Percentiles rank a stretch among this genome's conserved stretches.
Evolutionary conservation across 2,329 filamentous ascomycete species (phyloP).

Genomic region (Beauveria scarabaeidicola): DNA sequence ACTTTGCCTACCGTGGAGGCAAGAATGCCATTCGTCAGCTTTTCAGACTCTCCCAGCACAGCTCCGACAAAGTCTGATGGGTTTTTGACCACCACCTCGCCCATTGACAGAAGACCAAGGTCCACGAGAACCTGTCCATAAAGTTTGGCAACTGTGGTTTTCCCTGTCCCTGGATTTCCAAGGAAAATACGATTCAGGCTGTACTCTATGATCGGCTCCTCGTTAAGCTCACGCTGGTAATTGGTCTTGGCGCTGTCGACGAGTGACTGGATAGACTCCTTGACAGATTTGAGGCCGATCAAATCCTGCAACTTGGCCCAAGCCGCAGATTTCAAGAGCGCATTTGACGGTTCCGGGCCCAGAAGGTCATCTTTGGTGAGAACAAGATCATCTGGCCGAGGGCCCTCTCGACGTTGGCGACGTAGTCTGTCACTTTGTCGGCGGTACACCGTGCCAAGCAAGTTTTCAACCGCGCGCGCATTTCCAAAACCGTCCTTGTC

Average conservation of each 20-base stretch:
- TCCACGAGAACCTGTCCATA: constrained; percentile 62
- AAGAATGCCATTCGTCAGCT: constrained; percentile 63
- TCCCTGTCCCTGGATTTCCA: constrained; percentile 66
- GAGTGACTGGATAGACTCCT: constrained; percentile 48
- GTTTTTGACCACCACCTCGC: constrained; percentile 65
- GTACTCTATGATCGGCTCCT: constrained; percentile 50
- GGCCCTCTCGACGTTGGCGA: constrained; percentile 33
- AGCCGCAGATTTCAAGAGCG: constrained; percentile 41
- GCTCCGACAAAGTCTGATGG: constrained; percentile 65
- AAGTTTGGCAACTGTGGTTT: constrained; percentile 65
- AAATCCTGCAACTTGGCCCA: constrained; percentile 51
- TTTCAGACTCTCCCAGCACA: constrained; percentile 57
- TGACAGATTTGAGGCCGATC: constrained; percentile 54
- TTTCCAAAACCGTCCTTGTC: constrained; percentile 65
- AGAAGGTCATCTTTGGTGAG: constrained; percentile 62
- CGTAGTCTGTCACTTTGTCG: constrained; percentile 51
- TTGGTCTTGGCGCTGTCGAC: constrained; percentile 56
- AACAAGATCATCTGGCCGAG: constrained; percentile 45
- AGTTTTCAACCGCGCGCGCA: constrained; percentile 59
- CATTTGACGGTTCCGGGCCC: constrained; percentile 54
- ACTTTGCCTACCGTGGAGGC: constrained; percentile 61
- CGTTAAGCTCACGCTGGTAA: constrained; percentile 55
- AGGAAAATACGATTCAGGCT: constrained; percentile 62
- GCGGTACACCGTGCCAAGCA: constrained; percentile 41
- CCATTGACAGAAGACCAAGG: constrained; percentile 57